Evolutionary conservation across 2,329 filamentous ascomycete species (phyloP), one percentile per base, ranked within the genome.

Genomic region (Paradendryphiella salina): DNA sequence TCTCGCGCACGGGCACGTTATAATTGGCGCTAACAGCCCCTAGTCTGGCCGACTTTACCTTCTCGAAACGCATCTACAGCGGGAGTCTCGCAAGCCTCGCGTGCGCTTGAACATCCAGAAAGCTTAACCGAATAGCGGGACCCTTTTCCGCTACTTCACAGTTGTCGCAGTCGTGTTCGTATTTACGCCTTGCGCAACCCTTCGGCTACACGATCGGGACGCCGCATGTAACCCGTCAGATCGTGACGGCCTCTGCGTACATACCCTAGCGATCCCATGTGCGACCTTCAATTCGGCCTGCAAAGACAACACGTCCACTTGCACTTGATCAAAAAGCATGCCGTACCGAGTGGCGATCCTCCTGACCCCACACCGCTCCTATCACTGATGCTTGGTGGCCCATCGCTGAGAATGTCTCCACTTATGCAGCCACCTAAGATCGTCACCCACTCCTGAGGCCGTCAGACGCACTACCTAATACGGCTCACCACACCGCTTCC

Each of bases 1-100:
- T n/a, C n/a, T n/a, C n/a, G n/a, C n/a, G n/a, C n/a, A n/a, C n/a
- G n/a, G n/a, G n/a, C n/a, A n/a, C n/a, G n/a, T n/a, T n/a, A n/a
- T 37, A 50, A 54, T 42, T 47, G 45, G 46, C 59, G 61, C 63
- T 64, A 61, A 54, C 44, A 39, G 57, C 39, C 50, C 11, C 49
- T 33, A 52, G 53, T 35, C 36, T 34, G 35, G 39, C 28, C 46
- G 40, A 31, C 40, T 45, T 50, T 44, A 46, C 28, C 45, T 40
- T 54, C 49, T 57, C 46, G 49, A 60, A 59, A 58, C 62, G 46
- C 31, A 37, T 52, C 28, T 47, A 45, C 46, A 43, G 39, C 45
- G 43, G 29, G 37, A 21, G 20, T 26, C 46, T 49, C 39, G 45
- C 50, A 49, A 48, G 34, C 54, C 46, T 52, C 46, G 47, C 50